phyloP scores from a whole-genome alignment of 2,329 filamentous ascomycete genomes.

The Akanthomyces uredinophilus region DNA sequence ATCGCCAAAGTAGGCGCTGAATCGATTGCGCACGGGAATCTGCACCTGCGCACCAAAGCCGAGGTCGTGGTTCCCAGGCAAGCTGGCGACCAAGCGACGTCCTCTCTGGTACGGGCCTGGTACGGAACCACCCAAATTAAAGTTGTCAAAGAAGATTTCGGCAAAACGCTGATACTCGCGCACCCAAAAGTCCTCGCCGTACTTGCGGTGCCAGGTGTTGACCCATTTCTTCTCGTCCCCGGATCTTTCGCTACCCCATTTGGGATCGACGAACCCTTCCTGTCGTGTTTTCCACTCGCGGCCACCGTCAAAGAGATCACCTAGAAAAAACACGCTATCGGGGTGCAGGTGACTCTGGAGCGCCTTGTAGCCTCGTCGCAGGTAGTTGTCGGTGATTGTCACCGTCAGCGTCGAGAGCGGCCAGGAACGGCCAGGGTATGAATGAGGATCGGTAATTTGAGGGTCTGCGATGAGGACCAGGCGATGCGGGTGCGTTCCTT shows the following conservation, averaged over 20 bases:
- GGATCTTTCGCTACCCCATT: conserved; percentile 50
- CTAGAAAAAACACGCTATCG: conserved; percentile 84
- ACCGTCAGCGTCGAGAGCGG: conserved; percentile 50
- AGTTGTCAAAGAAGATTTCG: conserved; percentile 74
- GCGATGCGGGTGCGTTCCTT: conserved; percentile 73
- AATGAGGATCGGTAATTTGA: conserved; percentile 88
- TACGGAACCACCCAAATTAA: conserved; percentile 51
- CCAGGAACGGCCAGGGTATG: conserved; percentile 77
- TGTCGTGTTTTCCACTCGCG: conserved; percentile 81
- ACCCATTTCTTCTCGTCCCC: conserved; percentile 49
- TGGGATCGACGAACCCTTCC: conserved; percentile 54
- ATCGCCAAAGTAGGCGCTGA: conserved; percentile 83
- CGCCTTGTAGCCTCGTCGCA: conserved; percentile 74
- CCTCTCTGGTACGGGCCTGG: conserved; percentile 58
- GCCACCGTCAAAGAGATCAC: conserved; percentile 92
- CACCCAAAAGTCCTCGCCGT: conserved; percentile 80
- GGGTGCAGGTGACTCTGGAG: conserved; percentile 74
- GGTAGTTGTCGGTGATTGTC: conserved; percentile 78
- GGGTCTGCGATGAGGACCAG: conserved; percentile 83
- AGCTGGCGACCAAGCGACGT: conserved; percentile 72
- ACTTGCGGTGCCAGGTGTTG: conserved; percentile 66
- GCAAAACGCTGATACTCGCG: conserved; percentile 80
- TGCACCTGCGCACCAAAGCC: conserved; percentile 87
- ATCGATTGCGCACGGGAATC: conserved; percentile 71
- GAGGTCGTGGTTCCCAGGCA: conserved; percentile 93